A percentile compares a stretch with the other conserved stretches of the same genome.
These are phyloP conservation scores for Zostera marina DNA, from an alignment of 116 monocot genomes.

Conservation along the genomic window DNA sequence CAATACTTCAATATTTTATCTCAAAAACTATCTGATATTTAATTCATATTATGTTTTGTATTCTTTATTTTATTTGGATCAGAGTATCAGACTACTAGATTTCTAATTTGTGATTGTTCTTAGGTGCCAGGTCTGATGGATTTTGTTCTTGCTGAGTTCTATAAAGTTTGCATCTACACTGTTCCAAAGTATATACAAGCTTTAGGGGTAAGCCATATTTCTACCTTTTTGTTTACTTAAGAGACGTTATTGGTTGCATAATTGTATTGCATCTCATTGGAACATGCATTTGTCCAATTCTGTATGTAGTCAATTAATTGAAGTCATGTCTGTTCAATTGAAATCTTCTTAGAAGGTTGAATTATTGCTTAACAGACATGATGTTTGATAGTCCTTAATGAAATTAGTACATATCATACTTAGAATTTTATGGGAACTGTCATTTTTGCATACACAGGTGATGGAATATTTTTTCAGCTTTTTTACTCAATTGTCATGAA, in stretches of 20 bases:
- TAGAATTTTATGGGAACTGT: background rate
- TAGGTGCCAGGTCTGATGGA: slow-evolving; percentile 71
- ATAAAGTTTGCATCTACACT: slow-evolving; percentile 84
- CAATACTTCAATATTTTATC: too few species aligned
- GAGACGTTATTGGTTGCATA: background rate
- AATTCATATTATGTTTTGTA: too few species aligned
- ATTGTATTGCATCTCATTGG: background rate
- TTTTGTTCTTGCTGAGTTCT: slow-evolving; percentile 69
- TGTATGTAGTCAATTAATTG: too few species aligned
- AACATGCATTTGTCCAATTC: too few species aligned
- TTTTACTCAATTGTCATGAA: too few species aligned
- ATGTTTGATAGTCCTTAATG: background rate
- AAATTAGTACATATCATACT: background rate
- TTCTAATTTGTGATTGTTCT: slow-evolving; percentile 1
- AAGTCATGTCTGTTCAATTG: too few species aligned
- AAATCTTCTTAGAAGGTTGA: too few species aligned
- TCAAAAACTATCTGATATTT: too few species aligned
- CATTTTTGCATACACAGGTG: background rate
- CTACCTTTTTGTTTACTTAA: too few species aligned
- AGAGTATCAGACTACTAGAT: background rate
- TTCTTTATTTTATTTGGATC: too few species aligned
- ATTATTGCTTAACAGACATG: too few species aligned
- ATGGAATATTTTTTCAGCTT: too few species aligned
- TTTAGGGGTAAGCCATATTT: slow-evolving; percentile 41
- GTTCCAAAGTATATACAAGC: slow-evolving; percentile 80